Evolutionary conservation across 2,329 filamentous ascomycete species (phyloP).

Genomic region (Westerdykella aurantiaca): DNA sequence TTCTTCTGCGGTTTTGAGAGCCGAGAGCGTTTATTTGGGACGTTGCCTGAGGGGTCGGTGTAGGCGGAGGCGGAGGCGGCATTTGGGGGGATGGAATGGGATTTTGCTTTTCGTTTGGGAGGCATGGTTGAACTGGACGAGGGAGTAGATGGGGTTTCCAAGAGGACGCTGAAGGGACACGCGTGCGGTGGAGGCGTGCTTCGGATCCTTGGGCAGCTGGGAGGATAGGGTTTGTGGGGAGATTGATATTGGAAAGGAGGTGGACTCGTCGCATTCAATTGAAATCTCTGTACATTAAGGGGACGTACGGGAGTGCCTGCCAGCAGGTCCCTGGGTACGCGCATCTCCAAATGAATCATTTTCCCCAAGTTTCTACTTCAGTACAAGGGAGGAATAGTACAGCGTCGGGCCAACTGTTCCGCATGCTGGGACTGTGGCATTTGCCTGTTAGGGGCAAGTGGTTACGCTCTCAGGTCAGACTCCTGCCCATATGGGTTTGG

Average conservation of each 20-base stretch:
- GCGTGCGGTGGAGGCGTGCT: neutral
- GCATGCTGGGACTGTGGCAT: no score
- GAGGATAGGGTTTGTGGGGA: no score
- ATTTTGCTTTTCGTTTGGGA: slow-evolving; percentile 28
- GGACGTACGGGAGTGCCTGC: no score
- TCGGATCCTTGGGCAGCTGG: neutral
- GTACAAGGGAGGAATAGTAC: no score
- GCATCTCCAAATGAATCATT: no score
- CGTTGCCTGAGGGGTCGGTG: slow-evolving; percentile 28
- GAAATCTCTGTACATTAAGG: neutral
- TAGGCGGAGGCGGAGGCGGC: slow-evolving; percentile 27
- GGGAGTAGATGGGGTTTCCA: neutral
- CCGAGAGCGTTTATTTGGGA: slow-evolving; percentile 36
- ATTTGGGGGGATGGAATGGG: slow-evolving; percentile 13
- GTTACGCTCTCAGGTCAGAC: no score
- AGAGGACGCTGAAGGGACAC: neutral
- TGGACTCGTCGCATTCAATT: neutral
- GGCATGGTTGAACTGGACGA: slow-evolving; percentile 18
- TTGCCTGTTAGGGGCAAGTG: no score
- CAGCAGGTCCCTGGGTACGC: no score
- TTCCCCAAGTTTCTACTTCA: no score
- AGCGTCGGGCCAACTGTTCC: no score
- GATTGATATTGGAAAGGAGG: neutral
- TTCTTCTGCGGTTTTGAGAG: slow-evolving; percentile 24
- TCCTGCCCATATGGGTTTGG: no score